Evolutionary conservation across 1,284 basidiomycete genomes (phyloP), one percentile per base, ranked within the genome.

Genomic region (Cystobasidium sp.): DNA sequence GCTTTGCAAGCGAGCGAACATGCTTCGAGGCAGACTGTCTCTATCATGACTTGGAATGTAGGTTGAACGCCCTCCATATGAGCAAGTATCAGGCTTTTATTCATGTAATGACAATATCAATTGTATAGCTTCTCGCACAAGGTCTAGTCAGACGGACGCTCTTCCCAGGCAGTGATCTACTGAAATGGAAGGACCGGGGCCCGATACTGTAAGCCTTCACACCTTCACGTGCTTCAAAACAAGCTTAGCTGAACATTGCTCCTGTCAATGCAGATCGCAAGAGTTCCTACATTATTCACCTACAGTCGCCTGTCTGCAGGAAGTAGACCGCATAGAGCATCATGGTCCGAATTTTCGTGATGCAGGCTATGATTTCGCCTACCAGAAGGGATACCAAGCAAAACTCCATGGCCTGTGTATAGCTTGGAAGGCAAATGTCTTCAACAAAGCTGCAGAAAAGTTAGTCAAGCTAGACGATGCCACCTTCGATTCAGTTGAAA

Each of bases 241-340:
- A 51, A 78, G 10, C 63, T 63, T n/a, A 72, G 61, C 43, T 56
- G 75, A 3, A 75, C 55, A 41, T 4, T 20, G 24, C 8, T 7
- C 18, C 58, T 53, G 43, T 65, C 47, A 0, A 0, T 9, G 39
- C 46, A 52, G 41, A 7, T 14, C 22, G 16, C 16, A 62, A 76
- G 78, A 55, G 68, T 44, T 80, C 20, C 69, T 80, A 0, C 79
- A 81, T 31, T 81, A 83, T 63, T 75, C 77, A 6, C 82, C 81
- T 76, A 82, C 83, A 61, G 76, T 84, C 20, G 83, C 80, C 10
- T 82, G 81, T 71, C 81, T 84, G 37, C 83, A 84, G 61, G 83
- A 84, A 64, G 82, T 83, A 41, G 83, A 83, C 69, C 77, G 80
- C 7, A 78, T 83, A 49, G 78, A 81, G 2, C 82, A 83, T 66